Conservation (phyloP, 2,329 filamentous ascomycete genomes). For the Paecilomyces fulvus region DNA sequence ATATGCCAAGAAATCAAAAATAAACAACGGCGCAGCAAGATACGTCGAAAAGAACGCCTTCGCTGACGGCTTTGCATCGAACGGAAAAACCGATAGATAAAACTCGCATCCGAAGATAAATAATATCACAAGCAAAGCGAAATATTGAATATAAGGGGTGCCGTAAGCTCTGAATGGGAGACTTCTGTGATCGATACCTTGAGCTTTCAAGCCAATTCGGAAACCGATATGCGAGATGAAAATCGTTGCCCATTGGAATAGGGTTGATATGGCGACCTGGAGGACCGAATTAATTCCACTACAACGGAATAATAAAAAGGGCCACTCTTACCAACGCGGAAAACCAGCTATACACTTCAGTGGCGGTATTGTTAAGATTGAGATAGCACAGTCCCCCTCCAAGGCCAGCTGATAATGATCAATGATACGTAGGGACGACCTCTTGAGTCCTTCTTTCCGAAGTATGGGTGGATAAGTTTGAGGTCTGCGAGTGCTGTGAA, state of each 20-base stretch:
- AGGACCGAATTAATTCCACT: background rate
- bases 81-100: constrained; percentile 22
- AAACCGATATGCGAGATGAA: constrained; percentile 22
- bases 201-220: constrained; percentile 17
- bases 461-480: constrained; percentile 2
- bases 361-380: constrained; percentile 19
- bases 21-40: constrained; percentile 22
- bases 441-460: background rate
- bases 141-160: constrained; percentile 18
- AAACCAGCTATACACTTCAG: constrained; percentile 25
- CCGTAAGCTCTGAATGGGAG: constrained; percentile 18
- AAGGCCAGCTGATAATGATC: constrained; percentile 17
- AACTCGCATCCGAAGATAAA: constrained; percentile 25
- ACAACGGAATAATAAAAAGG: background rate
- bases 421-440: constrained; percentile 24
- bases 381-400: constrained; percentile 27
- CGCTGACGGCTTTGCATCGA: constrained; percentile 20
- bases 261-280: constrained; percentile 21
- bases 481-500: constrained; percentile 24
- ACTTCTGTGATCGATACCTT: constrained; percentile 14
- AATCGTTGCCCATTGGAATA: constrained; percentile 20
- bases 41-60: constrained; percentile 26
- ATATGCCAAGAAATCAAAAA: constrained; percentile 20
- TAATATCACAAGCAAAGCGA: constrained; percentile 16
- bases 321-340: constrained; percentile 14